Evolutionary conservation across 2,329 filamentous ascomycete genomes (phyloP).

Genomic region (Ophiostoma perfectum): DNA sequence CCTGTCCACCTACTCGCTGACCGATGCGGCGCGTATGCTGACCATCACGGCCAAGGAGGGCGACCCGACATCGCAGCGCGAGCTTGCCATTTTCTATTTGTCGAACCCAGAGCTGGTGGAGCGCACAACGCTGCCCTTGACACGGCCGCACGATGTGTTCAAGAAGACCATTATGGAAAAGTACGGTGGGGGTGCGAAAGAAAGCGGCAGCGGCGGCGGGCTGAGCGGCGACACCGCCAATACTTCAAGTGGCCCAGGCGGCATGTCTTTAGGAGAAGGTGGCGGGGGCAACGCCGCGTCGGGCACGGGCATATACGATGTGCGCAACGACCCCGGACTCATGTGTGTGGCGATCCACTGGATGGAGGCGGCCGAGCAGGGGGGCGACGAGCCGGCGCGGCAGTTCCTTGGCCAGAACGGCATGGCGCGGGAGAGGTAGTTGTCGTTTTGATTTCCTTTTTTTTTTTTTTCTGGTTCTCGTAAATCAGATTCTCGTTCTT

Average conservation of each 20-base stretch:
- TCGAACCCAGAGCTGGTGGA: conserved; percentile 82
- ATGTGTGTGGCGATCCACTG: conserved; percentile 96
- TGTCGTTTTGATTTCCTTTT: background rate
- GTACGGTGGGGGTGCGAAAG: conserved; percentile 37
- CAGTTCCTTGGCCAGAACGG: conserved; percentile 63
- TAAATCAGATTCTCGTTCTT: background rate
- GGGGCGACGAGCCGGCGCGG: conserved; percentile 80
- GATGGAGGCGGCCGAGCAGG: conserved; percentile 85
- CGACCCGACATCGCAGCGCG: conserved; percentile 79
- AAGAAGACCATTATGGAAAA: conserved; percentile 78
- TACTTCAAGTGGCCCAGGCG: background rate
- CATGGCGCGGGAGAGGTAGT: background rate
- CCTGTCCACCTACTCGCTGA: conserved; percentile 58
- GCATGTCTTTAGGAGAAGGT: background rate
- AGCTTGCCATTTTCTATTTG: conserved; percentile 88
- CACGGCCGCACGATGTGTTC: conserved; percentile 81
- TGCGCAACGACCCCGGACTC: conserved; percentile 71
- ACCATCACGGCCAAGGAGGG: conserved; percentile 92
- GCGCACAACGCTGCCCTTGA: conserved; percentile 75
- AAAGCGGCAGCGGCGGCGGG: conserved; percentile 24
- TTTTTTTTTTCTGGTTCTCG: background rate
- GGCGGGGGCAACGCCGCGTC: conserved; percentile 16
- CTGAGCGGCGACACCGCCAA: conserved; percentile 25
- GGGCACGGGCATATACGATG: conserved; percentile 40
- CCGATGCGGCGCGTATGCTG: conserved; percentile 83